Percentiles rank a stretch among this genome's conserved stretches.
Conservation (phyloP, 2,329 filamentous ascomycete species). For the Aspergillus pseudotamarii region DNA sequence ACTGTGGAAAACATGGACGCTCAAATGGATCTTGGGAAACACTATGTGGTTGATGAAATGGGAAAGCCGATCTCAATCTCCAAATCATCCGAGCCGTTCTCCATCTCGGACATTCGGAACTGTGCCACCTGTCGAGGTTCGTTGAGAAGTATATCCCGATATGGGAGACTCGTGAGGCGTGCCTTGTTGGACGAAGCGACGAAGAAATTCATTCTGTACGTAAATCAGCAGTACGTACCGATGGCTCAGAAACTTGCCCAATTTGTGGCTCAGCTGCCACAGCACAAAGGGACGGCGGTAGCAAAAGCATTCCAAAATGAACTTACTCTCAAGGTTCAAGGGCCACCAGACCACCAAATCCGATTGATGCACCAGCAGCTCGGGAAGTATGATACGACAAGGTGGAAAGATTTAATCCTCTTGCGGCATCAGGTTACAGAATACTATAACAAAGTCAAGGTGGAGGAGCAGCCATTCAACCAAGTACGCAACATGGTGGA, state of each 20-base stretch:
- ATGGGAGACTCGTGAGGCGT: conserved; percentile 43
- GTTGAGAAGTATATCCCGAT: conserved; percentile 62
- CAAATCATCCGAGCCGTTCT: conserved; percentile 50
- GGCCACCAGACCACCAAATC: conserved; percentile 30
- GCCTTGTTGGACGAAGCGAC: conserved; percentile 65
- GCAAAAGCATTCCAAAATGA: neutral
- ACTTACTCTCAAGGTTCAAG: conserved; percentile 20
- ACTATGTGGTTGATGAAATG: conserved; percentile 31
- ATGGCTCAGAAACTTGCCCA: conserved; percentile 40
- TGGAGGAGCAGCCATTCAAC: conserved; percentile 44
- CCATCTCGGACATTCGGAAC: conserved; percentile 51
- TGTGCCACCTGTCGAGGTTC: conserved; percentile 61
- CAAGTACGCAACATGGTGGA: conserved; percentile 40
- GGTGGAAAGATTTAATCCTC: conserved; percentile 25
- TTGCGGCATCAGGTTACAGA: conserved; percentile 31
- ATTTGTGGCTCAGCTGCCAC: conserved; percentile 30
- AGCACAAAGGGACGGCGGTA: neutral
- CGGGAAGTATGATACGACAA: conserved; percentile 24
- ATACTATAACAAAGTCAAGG: conserved; percentile 35
- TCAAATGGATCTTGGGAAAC: conserved; percentile 50
- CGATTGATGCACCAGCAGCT: conserved; percentile 22
- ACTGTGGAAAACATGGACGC: conserved; percentile 64
- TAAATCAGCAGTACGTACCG: conserved; percentile 46
- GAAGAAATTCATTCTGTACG: conserved; percentile 59
- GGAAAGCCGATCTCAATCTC: conserved; percentile 29